Conservation (phyloP, 192 early-diverging fungal species). For the Backusella circina region DNA sequence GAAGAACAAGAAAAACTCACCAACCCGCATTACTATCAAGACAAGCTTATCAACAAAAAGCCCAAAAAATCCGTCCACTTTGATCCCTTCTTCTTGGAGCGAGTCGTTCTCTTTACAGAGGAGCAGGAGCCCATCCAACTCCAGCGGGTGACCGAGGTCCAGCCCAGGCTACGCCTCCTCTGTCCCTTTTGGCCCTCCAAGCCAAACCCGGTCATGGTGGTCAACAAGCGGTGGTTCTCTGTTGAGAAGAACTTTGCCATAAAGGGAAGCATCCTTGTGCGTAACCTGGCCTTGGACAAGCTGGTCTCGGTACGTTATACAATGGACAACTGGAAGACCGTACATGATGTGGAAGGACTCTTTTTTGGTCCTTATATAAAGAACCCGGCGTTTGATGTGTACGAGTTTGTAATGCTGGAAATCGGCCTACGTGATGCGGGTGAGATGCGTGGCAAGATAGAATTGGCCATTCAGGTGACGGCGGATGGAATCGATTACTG, state of each 20-base stretch:
- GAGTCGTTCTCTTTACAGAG: conserved; percentile 64
- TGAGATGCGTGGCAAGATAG: conserved; percentile 40
- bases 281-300: conserved; percentile 88
- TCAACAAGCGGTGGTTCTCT: neutral
- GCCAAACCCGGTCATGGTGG: neutral
- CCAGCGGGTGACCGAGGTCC: neutral
- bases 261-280: conserved; percentile 67
- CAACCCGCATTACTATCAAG: neutral
- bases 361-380: conserved; percentile 50
- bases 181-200: neutral
- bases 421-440: neutral
- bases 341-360: conserved; percentile 54
- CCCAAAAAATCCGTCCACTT: conserved; percentile 55
- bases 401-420: conserved; percentile 45
- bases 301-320: conserved; percentile 77
- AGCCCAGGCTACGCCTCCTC: neutral
- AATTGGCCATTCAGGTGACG: conserved; percentile 60
- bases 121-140: conserved; percentile 49
- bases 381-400: conserved; percentile 55
- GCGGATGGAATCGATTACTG: conserved; percentile 65
- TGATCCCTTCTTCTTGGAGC: conserved; percentile 57
- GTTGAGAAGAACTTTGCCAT: conserved; percentile 41
- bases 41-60: conserved; percentile 18
- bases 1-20: neutral
- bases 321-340: conserved; percentile 73